Base-by-base conservation (phyloP, 179 eudicot species). In the Beta macrorhiza region DNA sequence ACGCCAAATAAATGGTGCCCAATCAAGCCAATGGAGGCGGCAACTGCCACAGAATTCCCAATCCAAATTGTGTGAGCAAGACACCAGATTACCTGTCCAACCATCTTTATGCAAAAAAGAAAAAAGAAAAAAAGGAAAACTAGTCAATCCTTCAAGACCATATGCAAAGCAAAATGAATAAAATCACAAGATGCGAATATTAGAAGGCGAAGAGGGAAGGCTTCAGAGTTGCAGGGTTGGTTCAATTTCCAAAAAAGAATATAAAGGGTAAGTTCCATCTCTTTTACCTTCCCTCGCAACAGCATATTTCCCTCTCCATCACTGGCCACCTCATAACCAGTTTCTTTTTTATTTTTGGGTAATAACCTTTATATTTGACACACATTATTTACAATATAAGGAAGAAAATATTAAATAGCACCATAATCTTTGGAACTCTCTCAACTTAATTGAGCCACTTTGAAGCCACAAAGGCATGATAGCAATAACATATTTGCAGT, bases 41-140 rank as follows among this genome's bases (percentile, higher is more conserved):
- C 97, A 79, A 90, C 91, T 64, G 97, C 92, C 47, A 96, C 98
- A 59, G 99, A 91, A 78, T 92, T 96, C 58, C 99, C 99, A 22
- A 96, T 96, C 99, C 99, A 96, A 55, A 90, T 14, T 17, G 96
- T 93, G 84, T 96, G 99, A 87, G 98, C 99, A 80, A 96, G 82
- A 83, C 99, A 93, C 99, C 99, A 96, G 29, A 96, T 87, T 72
- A 88, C 98, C 92, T 96, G 99, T 78, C 99, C 99, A 67, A 88
- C 99, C 99, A 96, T 92, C 98, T 95, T 84, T 57, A 29, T 58
- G 20, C 15, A 51, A 74, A 17, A 56, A 22, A 4, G 51, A 22
- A 22, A 64, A 17, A 56, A 22, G 11, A 22, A 64, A 17, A 56
- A 22, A 4, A 49, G 37, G 37, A 32, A 32, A 32, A 58, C 14